Conservation (phyloP, 768 basidiomycete genomes). For the Boletus speciosus region DNA sequence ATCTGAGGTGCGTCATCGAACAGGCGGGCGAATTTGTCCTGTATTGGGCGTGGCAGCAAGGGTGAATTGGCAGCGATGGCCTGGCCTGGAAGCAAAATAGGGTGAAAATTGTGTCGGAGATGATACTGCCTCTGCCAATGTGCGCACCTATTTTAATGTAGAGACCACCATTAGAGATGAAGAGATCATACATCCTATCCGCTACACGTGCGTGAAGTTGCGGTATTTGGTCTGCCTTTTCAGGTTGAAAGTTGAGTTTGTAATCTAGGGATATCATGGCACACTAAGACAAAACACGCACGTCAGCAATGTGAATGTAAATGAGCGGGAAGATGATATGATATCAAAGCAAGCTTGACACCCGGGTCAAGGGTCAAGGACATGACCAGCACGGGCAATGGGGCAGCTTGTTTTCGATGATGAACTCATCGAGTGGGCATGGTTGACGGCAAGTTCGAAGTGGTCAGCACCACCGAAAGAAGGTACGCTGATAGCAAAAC, state of each 20-base stretch:
- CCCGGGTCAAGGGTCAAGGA: not conserved
- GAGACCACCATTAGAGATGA: slow-evolving; percentile 78
- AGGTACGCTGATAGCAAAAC: not conserved
- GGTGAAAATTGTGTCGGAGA: not conserved
- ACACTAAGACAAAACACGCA: slow-evolving; percentile 42
- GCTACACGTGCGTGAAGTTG: slow-evolving; percentile 84
- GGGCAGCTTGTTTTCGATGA: not conserved
- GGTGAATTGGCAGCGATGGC: slow-evolving; percentile 84
- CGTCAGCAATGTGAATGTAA: slow-evolving; percentile 1
- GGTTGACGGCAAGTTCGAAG: not conserved
- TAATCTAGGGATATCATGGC: slow-evolving; percentile 73
- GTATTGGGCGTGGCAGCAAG: slow-evolving; percentile 77
- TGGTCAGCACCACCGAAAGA: not conserved
- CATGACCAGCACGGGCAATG: not conserved
- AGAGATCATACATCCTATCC: slow-evolving; percentile 66
- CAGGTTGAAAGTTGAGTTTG: slow-evolving; percentile 81
- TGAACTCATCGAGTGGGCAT: not conserved
- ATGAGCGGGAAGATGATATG: not conserved
- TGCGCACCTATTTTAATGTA: slow-evolving; percentile 77
- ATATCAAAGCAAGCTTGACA: not conserved
- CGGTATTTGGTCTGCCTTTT: slow-evolving; percentile 69
- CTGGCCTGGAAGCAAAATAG: slow-evolving; percentile 45
- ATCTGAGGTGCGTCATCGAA: slow-evolving; percentile 91
- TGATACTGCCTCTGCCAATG: not conserved
- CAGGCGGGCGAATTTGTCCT: slow-evolving; percentile 74